These are phyloP conservation scores for Arthrocladium fulminans DNA, from an alignment of 2,329 filamentous ascomycete species.

Conservation along the genomic window DNA sequence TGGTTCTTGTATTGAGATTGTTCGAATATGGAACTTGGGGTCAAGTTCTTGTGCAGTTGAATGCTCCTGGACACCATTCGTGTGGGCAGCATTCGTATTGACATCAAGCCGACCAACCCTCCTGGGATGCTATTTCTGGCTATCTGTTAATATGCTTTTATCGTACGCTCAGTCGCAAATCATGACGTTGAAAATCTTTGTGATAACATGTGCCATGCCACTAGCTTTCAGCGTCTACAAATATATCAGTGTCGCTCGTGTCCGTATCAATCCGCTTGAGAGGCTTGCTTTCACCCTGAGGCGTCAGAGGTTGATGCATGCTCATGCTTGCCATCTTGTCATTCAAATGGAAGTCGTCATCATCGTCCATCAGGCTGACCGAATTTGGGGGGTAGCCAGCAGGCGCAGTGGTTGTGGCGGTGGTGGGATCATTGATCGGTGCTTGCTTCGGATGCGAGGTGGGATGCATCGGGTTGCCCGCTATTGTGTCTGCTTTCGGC, in stretches of 20 bases:
- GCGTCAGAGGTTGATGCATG: constrained; percentile 22
- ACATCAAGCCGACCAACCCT: too few relatives aligned
- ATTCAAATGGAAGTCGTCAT: constrained; percentile 14
- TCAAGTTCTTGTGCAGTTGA: too few relatives aligned
- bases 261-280: constrained; percentile 32
- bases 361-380: constrained; percentile 20
- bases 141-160: neutral
- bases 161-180: neutral
- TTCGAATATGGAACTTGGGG: too few relatives aligned
- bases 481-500: constrained; percentile 6
- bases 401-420: constrained; percentile 5
- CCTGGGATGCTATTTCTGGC: too few relatives aligned
- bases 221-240: constrained; percentile 35
- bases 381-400: constrained; percentile 2
- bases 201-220: neutral
- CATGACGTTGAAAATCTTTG: neutral
- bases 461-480: constrained; percentile 9
- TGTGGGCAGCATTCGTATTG: too few relatives aligned
- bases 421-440: constrained; percentile 7
- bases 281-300: constrained; percentile 17
- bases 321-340: constrained; percentile 20
- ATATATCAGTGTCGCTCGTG: constrained; percentile 33
- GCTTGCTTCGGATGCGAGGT: constrained; percentile 13
- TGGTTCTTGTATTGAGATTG: too few relatives aligned
- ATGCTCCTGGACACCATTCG: too few relatives aligned